Base-by-base conservation (phyloP, 257 asterid species). In the Echium plantagineum region DNA sequence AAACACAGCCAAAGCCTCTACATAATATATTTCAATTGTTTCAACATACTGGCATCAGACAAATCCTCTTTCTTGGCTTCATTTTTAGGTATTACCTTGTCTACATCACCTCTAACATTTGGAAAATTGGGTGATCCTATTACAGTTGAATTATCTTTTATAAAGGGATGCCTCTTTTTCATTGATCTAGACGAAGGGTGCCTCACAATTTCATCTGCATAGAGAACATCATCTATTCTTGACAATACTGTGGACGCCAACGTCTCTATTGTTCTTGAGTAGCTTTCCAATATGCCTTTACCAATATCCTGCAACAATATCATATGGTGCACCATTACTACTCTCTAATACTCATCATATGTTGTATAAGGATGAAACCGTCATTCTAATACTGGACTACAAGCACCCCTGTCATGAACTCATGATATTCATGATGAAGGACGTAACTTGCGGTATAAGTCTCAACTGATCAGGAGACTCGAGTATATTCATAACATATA, bases 231-330 rank as follows among this genome's bases (percentile, higher is more conserved):
- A 42, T 42, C 49, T 42, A 42, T 42, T 42, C 49, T 42, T 42
- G 49, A 42, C 17, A 42, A 7, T 12, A 42, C 49, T 42, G 58
- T 48, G 60, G 68, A 52, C 21, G 58, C 56, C 61, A 70, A 30
- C 19, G 61, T 53, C 24, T 64, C 54, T 56, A 42, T 18, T 64
- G n/a, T 15, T 9, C 52, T 42, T 42, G 49, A 42, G 17, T 42
- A 42, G 17, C 49, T 42, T 42, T 42, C 49, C 17, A 42, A 42
- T 42, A 42, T 42, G 13, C 17, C 49, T 42, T 42, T 15, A 3
- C 49, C 49, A 42, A 42, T 10, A 42, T 42, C 49, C 49, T 42
- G 49, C 10, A 0, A 12, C 10, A 0, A 12, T 42, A 42, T 42
- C 17, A 42, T 12, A 42, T 10, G 49, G 12, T 17, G 2, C 49